A percentile compares a stretch with the other conserved stretches of the same genome.
These are phyloP conservation scores for Xylariales sp. DNA, from an alignment of 2,329 filamentous ascomycete genomes.

Conservation along the genomic window DNA sequence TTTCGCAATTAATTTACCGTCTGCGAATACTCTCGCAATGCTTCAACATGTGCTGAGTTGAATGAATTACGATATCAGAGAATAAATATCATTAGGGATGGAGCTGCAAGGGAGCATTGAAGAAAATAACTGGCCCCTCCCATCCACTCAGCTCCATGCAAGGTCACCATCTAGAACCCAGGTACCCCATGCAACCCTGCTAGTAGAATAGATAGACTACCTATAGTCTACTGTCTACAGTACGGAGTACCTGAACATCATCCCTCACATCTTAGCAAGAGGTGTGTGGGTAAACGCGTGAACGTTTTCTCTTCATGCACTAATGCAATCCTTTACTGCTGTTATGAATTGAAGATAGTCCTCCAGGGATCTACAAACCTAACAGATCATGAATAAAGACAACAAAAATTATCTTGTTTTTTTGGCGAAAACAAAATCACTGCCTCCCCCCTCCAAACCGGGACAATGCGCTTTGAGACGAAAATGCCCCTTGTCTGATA, in stretches of 20 bases:
- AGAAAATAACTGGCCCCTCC: not conserved
- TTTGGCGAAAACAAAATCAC: not conserved
- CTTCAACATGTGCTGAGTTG: not conserved
- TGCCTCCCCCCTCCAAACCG: conserved; percentile 11
- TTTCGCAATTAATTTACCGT: not conserved
- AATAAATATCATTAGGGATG: too few relatives aligned
- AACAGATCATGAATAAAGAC: conserved; percentile 7
- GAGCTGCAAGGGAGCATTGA: not conserved
- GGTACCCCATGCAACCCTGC: not conserved
- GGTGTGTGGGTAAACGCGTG: too few relatives aligned
- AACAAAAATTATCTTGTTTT: not conserved
- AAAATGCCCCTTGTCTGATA: conserved; percentile 22
- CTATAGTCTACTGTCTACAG: too few relatives aligned
- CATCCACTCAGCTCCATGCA: not conserved
- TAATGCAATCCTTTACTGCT: too few relatives aligned
- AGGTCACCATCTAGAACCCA: not conserved
- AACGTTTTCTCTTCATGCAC: too few relatives aligned
- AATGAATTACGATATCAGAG: not conserved
- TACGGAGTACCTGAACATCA: not conserved
- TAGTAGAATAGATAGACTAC: too few relatives aligned
- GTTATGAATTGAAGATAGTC: not conserved
- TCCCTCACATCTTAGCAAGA: not conserved
- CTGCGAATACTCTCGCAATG: not conserved
- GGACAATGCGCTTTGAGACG: conserved; percentile 31
- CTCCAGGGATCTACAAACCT: conserved; percentile 3